Evolutionary conservation across 129 eudicot species (phyloP), one percentile per base, ranked within the genome.

Genomic region (Arctium minus): DNA sequence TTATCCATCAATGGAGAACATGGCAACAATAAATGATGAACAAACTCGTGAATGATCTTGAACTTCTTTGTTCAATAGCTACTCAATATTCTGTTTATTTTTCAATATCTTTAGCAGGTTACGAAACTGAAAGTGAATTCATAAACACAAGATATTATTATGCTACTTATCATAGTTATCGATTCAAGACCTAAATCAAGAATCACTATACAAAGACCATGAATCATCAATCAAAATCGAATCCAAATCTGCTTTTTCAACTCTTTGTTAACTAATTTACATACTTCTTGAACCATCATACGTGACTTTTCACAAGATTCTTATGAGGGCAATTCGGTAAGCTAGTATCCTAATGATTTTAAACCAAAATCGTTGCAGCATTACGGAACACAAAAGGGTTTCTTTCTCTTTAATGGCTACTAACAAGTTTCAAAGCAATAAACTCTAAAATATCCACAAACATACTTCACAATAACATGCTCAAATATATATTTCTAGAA

Each of bases 21-120:
- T 84, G 77, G 50, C 27, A 75, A 80, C 40, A 68, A 68, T 74
- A 36, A 85, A 85, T 79, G 48, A 12, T 33, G 72, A 72, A 72
- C 53, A 78, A 12, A 32, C 56, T 40, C 60, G 9, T 79, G 53
- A 76, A 6, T 70, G 31, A 13, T 38, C 78, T 69, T 83, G 18
- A 71, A 70, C n/a, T 13, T 50, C 12, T 83, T 53, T 76, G 65
- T 48, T 70, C 35, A 83, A 53, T 11, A 76, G 50, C 72, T 70
- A 48, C 82, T 53, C 6, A 44, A 44, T 50, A 11, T 17, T 33
- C 12, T 4, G 38, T 78, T 78, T 36, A 35, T 64, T 22, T 64
- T 13, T 65, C 35, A 7, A 73, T 27, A 56, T 13, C n/a, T 8
- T 33, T 65, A n/a, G 38, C 15, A 5, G 32, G 27, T 39, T 74